phyloP scores from a whole-genome alignment of 2,329 filamentous ascomycete species.

The Cladobotryum protrusum region DNA sequence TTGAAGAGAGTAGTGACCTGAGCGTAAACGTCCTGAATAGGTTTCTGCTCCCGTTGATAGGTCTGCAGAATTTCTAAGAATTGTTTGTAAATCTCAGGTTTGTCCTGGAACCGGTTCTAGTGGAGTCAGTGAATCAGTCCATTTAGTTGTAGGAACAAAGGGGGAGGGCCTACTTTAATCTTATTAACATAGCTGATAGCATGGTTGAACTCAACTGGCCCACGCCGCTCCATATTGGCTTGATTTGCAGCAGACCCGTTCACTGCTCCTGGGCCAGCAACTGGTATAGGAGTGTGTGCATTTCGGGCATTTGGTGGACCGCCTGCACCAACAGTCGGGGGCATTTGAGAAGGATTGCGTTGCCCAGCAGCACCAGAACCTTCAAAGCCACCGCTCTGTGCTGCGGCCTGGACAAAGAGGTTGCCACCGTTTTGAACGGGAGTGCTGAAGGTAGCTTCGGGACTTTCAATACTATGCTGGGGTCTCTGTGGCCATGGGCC shows the following conservation, averaged over 20 bases:
- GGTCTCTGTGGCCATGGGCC: conserved; percentile 52
- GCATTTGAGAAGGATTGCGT: conserved; percentile 25
- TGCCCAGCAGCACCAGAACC: conserved; percentile 22
- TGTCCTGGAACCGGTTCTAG: conserved; percentile 92
- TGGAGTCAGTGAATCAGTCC: conserved; percentile 11
- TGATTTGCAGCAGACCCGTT: conserved; percentile 56
- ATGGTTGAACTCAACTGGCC: conserved; percentile 97
- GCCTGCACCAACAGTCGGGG: conserved; percentile 27
- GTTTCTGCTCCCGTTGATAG: conserved; percentile 95
- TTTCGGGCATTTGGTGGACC: conserved; percentile 45
- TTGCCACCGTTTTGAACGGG: conserved; percentile 46
- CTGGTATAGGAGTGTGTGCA: conserved; percentile 55
- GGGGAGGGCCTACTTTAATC: conserved; percentile 69
- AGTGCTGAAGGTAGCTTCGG: conserved; percentile 55
- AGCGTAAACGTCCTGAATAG: conserved; percentile 95
- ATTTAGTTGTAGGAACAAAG: conserved; percentile 1
- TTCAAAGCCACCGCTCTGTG: conserved; percentile 31
- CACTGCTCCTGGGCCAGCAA: conserved; percentile 48
- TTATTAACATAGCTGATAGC: conserved; percentile 99
- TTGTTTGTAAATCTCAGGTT: conserved; percentile 98
- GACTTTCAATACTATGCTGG: conserved; percentile 56
- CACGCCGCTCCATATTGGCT: conserved; percentile 71
- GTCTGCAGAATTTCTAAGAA: conserved; percentile 97
- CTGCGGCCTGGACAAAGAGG: conserved; percentile 40
- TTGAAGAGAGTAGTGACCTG: conserved; percentile 94